These are phyloP conservation scores for Globisporangium carolinianum DNA, from an alignment of 352 stramenopile species.

Conservation along the genomic window DNA sequence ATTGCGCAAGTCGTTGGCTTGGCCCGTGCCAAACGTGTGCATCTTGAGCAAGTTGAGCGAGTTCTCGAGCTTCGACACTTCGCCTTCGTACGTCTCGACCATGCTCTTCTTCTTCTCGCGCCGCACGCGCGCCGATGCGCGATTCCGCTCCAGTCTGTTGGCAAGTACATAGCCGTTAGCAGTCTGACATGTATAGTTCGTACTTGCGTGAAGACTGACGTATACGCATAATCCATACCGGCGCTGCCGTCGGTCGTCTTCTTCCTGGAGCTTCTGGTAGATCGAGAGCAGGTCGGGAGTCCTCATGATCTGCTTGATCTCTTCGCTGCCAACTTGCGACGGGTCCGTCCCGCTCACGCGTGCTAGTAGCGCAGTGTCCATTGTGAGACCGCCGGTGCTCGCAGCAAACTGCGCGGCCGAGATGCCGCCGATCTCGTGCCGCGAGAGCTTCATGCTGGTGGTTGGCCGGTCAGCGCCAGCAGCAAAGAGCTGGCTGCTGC, in stretches of 20 bases:
- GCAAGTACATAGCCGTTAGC: too few species aligned
- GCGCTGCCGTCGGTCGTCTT: slow-evolving; percentile 73
- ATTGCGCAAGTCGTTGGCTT: slow-evolving; percentile 55
- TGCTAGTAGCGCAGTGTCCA: slow-evolving; percentile 73
- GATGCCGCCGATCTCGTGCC: slow-evolving; percentile 41
- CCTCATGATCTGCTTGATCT: slow-evolving; percentile 87
- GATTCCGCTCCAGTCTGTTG: slow-evolving; percentile 60
- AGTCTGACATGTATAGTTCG: too few species aligned
- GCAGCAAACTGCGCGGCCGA: slow-evolving; percentile 78
- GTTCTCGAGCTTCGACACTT: slow-evolving; percentile 85
- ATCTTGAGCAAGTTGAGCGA: slow-evolving; percentile 71
- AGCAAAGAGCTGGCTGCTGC: neutral
- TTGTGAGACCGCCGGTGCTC: slow-evolving; percentile 64
- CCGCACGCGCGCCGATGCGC: slow-evolving; percentile 69
- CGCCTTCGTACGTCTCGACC: slow-evolving; percentile 81
- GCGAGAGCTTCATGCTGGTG: slow-evolving; percentile 17
- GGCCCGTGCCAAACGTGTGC: slow-evolving; percentile 66
- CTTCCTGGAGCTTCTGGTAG: slow-evolving; percentile 85
- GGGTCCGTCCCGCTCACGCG: slow-evolving; percentile 77
- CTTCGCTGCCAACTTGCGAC: slow-evolving; percentile 67
- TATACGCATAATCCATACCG: slow-evolving; percentile 13
- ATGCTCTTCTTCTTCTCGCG: slow-evolving; percentile 87
- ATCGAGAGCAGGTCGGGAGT: slow-evolving; percentile 77
- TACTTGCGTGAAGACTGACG: too few species aligned
- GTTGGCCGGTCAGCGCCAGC: too few species aligned